phyloP scores from a whole-genome alignment of 2,329 filamentous ascomycete genomes.

The Penicillium palitans region DNA sequence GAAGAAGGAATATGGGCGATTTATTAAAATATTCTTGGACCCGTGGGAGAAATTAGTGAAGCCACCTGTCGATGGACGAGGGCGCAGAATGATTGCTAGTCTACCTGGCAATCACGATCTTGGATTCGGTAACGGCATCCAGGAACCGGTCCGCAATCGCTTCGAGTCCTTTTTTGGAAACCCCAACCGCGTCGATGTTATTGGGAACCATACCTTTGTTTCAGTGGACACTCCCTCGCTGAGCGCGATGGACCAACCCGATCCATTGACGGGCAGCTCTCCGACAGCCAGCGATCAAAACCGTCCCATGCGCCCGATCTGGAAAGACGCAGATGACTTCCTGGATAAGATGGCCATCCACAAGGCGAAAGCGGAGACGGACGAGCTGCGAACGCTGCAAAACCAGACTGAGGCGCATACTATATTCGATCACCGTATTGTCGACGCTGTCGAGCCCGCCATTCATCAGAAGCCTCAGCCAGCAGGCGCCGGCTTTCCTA shows the following conservation, averaged over 20 bases:
- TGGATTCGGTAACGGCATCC: slow-evolving; percentile 84
- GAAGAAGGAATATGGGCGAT: slow-evolving; percentile 82
- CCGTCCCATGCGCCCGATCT: slow-evolving; percentile 63
- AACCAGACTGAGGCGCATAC: slow-evolving; percentile 57
- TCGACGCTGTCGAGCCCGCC: slow-evolving; percentile 56
- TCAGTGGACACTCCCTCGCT: slow-evolving; percentile 86
- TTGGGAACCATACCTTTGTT: slow-evolving; percentile 94
- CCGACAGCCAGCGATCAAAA: slow-evolving; percentile 46
- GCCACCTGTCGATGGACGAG: slow-evolving; percentile 60
- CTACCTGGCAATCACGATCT: slow-evolving; percentile 94
- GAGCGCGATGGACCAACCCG: slow-evolving; percentile 67
- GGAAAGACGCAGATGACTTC: slow-evolving; percentile 74
- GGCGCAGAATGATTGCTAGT: slow-evolving; percentile 77
- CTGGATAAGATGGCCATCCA: slow-evolving; percentile 64
- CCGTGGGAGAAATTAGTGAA: slow-evolving; percentile 62
- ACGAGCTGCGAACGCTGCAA: slow-evolving; percentile 66
- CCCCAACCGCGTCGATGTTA: slow-evolving; percentile 83
- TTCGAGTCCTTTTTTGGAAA: slow-evolving; percentile 90
- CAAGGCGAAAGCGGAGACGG: slow-evolving; percentile 67
- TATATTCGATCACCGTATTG: slow-evolving; percentile 59
- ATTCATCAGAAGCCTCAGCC: slow-evolving; percentile 24
- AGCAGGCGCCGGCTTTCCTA: slow-evolving; percentile 66
- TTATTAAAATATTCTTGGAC: slow-evolving; percentile 79
- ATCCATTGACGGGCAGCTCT: slow-evolving; percentile 49
- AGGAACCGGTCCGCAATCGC: slow-evolving; percentile 73